Evolutionary conservation across 1,284 basidiomycete genomes (phyloP), one percentile per base, ranked within the genome.

Genomic region (Puccinia novopanici): DNA sequence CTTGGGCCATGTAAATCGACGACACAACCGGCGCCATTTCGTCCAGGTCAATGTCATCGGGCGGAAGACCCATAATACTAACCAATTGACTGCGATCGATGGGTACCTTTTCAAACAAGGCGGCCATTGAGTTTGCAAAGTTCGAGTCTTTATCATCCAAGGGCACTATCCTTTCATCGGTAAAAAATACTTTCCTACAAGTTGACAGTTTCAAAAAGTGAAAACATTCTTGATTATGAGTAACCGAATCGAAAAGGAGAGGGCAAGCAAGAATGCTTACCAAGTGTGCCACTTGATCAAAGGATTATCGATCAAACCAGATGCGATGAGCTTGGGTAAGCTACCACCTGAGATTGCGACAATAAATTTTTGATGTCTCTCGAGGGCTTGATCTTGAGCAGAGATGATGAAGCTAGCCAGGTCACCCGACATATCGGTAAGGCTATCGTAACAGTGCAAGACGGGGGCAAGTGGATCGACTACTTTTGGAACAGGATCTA

Each of bases 1-100:
- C 91, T 87, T 93, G 90, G 86, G 94, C 91, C 87, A 98, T 95
- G 87, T 99, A 99, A 24, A 91, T 91, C 86, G 97, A 94, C 8
- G 93, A 88, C 83, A 96, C 91, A 86, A 95, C 93, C 84, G 95
- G 93, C 22, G 95, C 89, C 85, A 77, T 77, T 27, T 91, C 91
- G 86, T 97, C 94, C 83, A 95, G 90, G 86, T 95, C 93, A 85
- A 95, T 93, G 0, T 85, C 81, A 77, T 86, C 85, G 45, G 85
- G 68, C n/a, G 85, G 80, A 50, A 84, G 80, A 4, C 71, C 79
- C 73, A 85, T 84, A 77, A 86, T 86, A 6, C 84, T 85, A 81
- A 84, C 83, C 75, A 86, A 84, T 75, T 86, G 85, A 24, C 79
- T 81, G 2, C 84, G 82, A 75, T 85, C 84, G 22, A 86, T 81